Percentiles rank a stretch among this genome's conserved stretches.
Conservation (phyloP, 2,329 filamentous ascomycete genomes). For the Calonectria henricotiae region DNA sequence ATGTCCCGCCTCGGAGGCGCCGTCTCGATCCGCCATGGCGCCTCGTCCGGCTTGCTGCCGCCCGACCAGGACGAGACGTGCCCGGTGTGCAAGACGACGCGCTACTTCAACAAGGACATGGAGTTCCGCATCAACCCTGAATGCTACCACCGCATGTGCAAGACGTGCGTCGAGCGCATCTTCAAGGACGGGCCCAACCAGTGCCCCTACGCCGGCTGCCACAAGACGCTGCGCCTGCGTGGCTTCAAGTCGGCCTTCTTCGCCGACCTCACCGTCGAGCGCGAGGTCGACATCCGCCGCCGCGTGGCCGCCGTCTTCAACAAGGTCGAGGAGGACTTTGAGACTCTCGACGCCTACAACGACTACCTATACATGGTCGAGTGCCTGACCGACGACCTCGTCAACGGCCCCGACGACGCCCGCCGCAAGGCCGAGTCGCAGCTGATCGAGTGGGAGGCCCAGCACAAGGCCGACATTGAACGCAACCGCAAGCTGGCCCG, state of each 20-base stretch:
- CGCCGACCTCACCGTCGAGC: slow-evolving; percentile 87
- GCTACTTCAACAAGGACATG: slow-evolving; percentile 95
- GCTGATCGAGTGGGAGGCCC: slow-evolving; percentile 77
- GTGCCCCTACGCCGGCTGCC: slow-evolving; percentile 92
- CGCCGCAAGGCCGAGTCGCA: slow-evolving; percentile 64
- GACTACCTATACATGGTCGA: slow-evolving; percentile 96
- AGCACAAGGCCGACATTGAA: slow-evolving; percentile 80
- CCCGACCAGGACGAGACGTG: slow-evolving; percentile 79
- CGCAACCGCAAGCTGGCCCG: slow-evolving; percentile 71
- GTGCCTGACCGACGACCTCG: slow-evolving; percentile 89
- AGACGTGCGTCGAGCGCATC: slow-evolving; percentile 93
- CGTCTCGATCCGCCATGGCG: slow-evolving; percentile 54
- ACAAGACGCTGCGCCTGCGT: slow-evolving; percentile 86
- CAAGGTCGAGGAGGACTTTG: slow-evolving; percentile 91
- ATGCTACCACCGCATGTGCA: slow-evolving; percentile 99
- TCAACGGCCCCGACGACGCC: slow-evolving; percentile 80
- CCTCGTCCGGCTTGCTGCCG: slow-evolving; percentile 35
- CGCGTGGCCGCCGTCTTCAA: slow-evolving; percentile 89
- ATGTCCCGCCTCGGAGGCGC: slow-evolving; percentile 54
- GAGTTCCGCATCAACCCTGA: slow-evolving; percentile 97
- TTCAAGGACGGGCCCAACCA: slow-evolving; percentile 93
- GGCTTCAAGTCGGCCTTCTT: slow-evolving; percentile 93
- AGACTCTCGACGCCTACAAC: slow-evolving; percentile 87
- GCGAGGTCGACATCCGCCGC: slow-evolving; percentile 92
- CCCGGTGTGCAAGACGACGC: slow-evolving; percentile 96